Evolutionary conservation across 75 land plant genomes (phyloP), one percentile per base, ranked within the genome.

Genomic region (Selaginella moellendorffii): DNA sequence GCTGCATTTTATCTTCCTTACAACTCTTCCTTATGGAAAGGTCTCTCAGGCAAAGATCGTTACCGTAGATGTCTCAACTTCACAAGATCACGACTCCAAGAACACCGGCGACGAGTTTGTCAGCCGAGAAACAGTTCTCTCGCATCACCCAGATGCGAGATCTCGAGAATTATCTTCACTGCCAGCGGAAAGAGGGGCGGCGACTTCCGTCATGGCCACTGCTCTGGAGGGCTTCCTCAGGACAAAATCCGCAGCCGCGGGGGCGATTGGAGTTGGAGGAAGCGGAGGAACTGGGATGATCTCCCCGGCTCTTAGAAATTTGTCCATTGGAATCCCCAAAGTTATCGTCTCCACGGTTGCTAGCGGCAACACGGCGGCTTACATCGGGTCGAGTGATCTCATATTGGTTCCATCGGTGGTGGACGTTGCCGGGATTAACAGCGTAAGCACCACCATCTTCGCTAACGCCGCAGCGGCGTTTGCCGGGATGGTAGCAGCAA

Each of bases 251-350:
- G n/a, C 54, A 27, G 66, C 85, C 29, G 75, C 31, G 51, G 98
- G 96, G 54, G 90, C 77, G 26, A 72, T 93, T 53, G 98, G 98
- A 24, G 51, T 93, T 54, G 98, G 98, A 27, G 98, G 98, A 28
- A 85, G 90, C 71, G 90, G 98, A n/a, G 98, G 96, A 24, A 88
- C 98, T 19, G 69, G 96, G 22, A 28, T 93, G 5, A 66, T 85
- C 58, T 81, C 96, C 17, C 84, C 87, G 71, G 83, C 96, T 52
- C 68, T 93, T 1, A 72, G 75, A 70, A 74, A 80, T 61, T 85
- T 93, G 19, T 96, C 90, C 10, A 31, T 93, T 19, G 96, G 98
- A 20, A 65, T 89, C 14, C 98, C 98, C 1, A 92, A 92, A 74
- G 24, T 92, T 25, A 65, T 92, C 42, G 84, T 92, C 12, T 92